A percentile compares a stretch with the other conserved stretches of the same genome.
phyloP scores from a whole-genome alignment of 2,329 filamentous ascomycete species.

The Falciphora oryzae region DNA sequence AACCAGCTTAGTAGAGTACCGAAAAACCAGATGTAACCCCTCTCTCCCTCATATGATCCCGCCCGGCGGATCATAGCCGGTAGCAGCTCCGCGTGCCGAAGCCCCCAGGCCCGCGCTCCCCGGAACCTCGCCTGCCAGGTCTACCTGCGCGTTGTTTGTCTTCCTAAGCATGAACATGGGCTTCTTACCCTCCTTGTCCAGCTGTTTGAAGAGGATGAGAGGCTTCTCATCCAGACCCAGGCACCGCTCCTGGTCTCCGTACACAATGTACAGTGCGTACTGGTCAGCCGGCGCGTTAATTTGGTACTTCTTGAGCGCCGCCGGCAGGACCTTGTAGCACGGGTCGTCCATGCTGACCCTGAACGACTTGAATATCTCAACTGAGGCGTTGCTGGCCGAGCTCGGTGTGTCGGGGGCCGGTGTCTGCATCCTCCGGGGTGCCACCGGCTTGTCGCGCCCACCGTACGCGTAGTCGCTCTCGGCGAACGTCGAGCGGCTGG shows the following conservation, averaged over 20 bases:
- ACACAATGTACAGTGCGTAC: constrained; percentile 96
- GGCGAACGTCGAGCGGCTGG: constrained; percentile 49
- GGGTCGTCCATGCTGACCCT: constrained; percentile 97
- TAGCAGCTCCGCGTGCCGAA: constrained; percentile 37
- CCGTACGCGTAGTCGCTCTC: constrained; percentile 40
- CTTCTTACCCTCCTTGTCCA: constrained; percentile 95
- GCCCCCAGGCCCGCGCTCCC: constrained; percentile 47
- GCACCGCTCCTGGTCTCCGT: constrained; percentile 96
- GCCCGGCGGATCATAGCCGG: constrained; percentile 51
- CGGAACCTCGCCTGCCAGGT: constrained; percentile 37
- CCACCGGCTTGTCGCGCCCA: constrained; percentile 31
- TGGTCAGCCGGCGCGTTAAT: constrained; percentile 97
- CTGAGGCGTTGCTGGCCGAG: constrained; percentile 48
- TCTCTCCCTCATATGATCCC: constrained; percentile 44
- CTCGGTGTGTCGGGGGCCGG: constrained; percentile 57
- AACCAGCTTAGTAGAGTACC: too few species aligned
- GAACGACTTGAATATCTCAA: constrained; percentile 99
- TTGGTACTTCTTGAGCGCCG: constrained; percentile 95
- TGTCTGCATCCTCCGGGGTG: constrained; percentile 54
- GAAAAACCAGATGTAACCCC: background rate
- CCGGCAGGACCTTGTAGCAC: constrained; percentile 93
- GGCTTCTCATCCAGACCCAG: constrained; percentile 89
- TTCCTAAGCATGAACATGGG: constrained; percentile 98
- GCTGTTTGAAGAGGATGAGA: constrained; percentile 91
- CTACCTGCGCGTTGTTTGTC: constrained; percentile 48